These are phyloP conservation scores for Lathyrus oleraceus DNA, from an alignment of 306 rosid species.

Conservation along the genomic window DNA sequence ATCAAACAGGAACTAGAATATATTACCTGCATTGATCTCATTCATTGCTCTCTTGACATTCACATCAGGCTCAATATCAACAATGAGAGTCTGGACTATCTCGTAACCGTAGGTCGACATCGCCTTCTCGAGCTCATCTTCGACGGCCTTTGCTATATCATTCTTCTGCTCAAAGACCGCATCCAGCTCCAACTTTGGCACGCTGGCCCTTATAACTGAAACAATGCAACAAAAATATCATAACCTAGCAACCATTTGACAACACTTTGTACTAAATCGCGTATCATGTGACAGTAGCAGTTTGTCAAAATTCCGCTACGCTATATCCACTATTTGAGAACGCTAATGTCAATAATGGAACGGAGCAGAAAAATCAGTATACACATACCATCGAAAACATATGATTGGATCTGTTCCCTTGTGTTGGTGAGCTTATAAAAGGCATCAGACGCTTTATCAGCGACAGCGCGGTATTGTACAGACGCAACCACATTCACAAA, in stretches of 20 bases:
- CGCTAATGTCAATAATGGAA: background rate
- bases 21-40: slow-evolving; percentile 71
- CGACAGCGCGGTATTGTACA: slow-evolving; percentile 61
- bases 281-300: no score
- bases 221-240: slow-evolving; percentile 30
- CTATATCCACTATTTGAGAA: no score
- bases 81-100: slow-evolving; percentile 73
- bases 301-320: no score
- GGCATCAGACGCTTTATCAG: slow-evolving; percentile 65
- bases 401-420: slow-evolving; percentile 67
- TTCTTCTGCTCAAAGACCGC: slow-evolving; percentile 69
- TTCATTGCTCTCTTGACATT: slow-evolving; percentile 73
- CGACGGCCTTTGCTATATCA: slow-evolving; percentile 66
- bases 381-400: slow-evolving; percentile 68
- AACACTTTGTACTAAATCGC: no score
- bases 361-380: background rate
- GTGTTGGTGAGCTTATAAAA: slow-evolving; percentile 72
- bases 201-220: slow-evolving; percentile 70
- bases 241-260: background rate
- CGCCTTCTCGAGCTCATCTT: slow-evolving; percentile 73
- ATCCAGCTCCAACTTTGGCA: slow-evolving; percentile 69
- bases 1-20: background rate
- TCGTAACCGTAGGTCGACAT: slow-evolving; percentile 66
- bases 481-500: slow-evolving; percentile 72
- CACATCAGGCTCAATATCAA: slow-evolving; percentile 61